Evolutionary conservation across 768 basidiomycete genomes (phyloP).

Genomic region (Russula sp.): DNA sequence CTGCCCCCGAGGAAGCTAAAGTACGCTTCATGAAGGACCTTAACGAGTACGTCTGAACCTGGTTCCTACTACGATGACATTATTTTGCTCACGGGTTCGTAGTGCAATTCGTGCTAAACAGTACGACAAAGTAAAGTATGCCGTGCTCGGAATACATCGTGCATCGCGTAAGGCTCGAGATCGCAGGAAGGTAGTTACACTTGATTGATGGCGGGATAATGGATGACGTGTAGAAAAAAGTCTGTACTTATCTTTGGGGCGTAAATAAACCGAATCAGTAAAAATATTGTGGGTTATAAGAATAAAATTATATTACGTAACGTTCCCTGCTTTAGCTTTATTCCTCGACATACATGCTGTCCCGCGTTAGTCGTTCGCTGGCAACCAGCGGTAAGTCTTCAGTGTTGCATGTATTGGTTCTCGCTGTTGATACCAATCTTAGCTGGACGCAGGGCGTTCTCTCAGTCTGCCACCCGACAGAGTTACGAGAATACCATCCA

Average conservation of each 20-base stretch:
- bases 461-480: slow-evolving; percentile 66
- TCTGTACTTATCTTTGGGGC: slow-evolving; percentile 17
- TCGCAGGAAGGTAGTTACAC: slow-evolving; percentile 45
- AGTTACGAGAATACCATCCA: slow-evolving; percentile 86
- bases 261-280: neutral
- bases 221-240: slow-evolving; percentile 23
- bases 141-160: slow-evolving; percentile 65
- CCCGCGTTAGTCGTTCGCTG: slow-evolving; percentile 58
- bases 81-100: slow-evolving; percentile 27
- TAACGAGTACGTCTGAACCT: slow-evolving; percentile 55
- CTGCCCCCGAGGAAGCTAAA: slow-evolving; percentile 63
- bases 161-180: slow-evolving; percentile 73
- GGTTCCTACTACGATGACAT: slow-evolving; percentile 11
- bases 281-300: slow-evolving; percentile 1
- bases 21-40: slow-evolving; percentile 71
- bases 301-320: slow-evolving; percentile 19
- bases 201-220: slow-evolving; percentile 36
- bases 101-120: slow-evolving; percentile 66
- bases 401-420: neutral
- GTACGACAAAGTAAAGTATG: slow-evolving; percentile 80
- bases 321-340: slow-evolving; percentile 8
- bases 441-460: slow-evolving; percentile 79
- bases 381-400: slow-evolving; percentile 47
- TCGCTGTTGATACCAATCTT: slow-evolving; percentile 7
- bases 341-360: slow-evolving; percentile 47